These are phyloP conservation scores for Geotrichum reessii DNA, from an alignment of 1,139 yeast genomes.

Conservation along the genomic window DNA sequence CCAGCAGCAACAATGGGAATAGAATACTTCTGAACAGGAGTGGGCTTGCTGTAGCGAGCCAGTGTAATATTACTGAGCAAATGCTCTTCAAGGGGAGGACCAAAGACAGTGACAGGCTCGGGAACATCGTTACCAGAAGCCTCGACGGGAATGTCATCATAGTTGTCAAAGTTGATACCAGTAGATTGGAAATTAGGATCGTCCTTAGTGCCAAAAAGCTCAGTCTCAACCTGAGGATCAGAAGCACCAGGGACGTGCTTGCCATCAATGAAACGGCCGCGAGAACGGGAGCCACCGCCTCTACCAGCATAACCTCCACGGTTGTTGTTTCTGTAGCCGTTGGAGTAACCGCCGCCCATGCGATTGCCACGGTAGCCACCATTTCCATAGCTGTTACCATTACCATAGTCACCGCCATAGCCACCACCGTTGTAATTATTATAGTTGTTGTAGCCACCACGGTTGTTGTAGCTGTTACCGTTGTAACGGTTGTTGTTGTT, in stretches of 20 bases:
- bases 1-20: slow-evolving; percentile 94
- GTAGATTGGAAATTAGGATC: slow-evolving; percentile 82
- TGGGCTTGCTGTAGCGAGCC: slow-evolving; percentile 91
- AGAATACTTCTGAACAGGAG: slow-evolving; percentile 98
- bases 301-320: slow-evolving; percentile 25
- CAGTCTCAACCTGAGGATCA: slow-evolving; percentile 66
- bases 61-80: slow-evolving; percentile 79
- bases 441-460: not conserved
- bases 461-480: slow-evolving; percentile 1
- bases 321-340: slow-evolving; percentile 21
- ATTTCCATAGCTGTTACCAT: slow-evolving; percentile 13
- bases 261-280: slow-evolving; percentile 63
- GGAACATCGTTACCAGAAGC: slow-evolving; percentile 95
- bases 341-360: slow-evolving; percentile 35
- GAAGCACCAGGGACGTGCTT: slow-evolving; percentile 78
- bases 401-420: not conserved
- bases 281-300: slow-evolving; percentile 35
- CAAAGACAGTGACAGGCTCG: slow-evolving; percentile 79
- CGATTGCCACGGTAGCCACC: slow-evolving; percentile 29
- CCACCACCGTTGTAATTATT: not conserved
- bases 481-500: slow-evolving; percentile 1
- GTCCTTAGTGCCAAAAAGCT: slow-evolving; percentile 82
- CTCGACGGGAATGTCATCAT: slow-evolving; percentile 97
- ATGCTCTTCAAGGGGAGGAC: slow-evolving; percentile 87
- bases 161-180: slow-evolving; percentile 97